Conservation (phyloP, 495 filamentous ascomycete species). For the Staphylotrichum longicolle region DNA sequence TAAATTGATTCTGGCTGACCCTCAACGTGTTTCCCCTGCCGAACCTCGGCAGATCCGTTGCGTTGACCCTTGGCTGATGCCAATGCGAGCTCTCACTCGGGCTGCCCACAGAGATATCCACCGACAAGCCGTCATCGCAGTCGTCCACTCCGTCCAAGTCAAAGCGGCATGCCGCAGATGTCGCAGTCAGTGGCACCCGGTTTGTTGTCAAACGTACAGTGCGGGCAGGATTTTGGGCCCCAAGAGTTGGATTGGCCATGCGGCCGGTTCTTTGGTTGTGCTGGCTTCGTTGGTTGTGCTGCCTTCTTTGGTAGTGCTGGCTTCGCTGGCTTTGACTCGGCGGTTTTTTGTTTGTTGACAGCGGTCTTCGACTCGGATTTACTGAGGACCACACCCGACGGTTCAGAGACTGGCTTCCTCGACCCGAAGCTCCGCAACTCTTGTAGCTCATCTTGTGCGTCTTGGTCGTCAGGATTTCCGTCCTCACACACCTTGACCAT, state of each 20-base stretch:
- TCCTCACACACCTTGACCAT: constrained; percentile 72
- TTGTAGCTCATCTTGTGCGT: constrained; percentile 59
- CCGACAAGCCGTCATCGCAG: too few species aligned
- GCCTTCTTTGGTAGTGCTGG: background rate
- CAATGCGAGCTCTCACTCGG: too few species aligned
- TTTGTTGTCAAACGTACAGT: constrained; percentile 64
- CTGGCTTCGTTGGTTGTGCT: background rate
- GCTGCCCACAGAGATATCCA: too few species aligned
- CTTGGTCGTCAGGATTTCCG: constrained; percentile 59
- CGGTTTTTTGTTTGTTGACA: background rate
- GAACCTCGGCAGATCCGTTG: too few species aligned
- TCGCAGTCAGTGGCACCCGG: constrained; percentile 52
- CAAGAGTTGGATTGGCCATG: background rate
- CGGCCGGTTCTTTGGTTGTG: background rate
- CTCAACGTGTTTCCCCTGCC: too few species aligned
- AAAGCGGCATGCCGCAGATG: constrained; percentile 65
- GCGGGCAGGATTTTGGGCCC: constrained; percentile 43
- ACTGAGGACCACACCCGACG: background rate
- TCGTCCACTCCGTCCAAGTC: constrained; percentile 48
- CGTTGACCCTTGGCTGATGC: too few species aligned
- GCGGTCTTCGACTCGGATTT: background rate
- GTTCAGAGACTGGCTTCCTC: background rate
- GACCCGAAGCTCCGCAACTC: constrained; percentile 47
- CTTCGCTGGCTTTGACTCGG: background rate
- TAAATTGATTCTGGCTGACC: too few species aligned